Base-by-base conservation (phyloP, 2,329 filamentous ascomycete genomes). In the Clonostachys sp. region DNA sequence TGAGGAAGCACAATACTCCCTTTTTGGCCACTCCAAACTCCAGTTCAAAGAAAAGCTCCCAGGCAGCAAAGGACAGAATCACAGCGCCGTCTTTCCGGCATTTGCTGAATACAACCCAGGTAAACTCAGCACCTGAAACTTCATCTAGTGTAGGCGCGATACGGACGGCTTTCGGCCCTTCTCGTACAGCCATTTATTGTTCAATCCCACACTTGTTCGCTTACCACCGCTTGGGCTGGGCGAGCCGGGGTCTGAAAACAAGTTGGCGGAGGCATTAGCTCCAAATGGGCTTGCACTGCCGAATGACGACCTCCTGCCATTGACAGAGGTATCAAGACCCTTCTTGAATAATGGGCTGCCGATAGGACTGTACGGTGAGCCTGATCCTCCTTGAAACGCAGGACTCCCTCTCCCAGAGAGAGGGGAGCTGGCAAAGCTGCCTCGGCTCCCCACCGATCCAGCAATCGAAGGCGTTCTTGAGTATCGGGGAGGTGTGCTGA, bases 151-250 rank as follows among this genome's bases (percentile, higher is more conserved):
- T 30, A 30, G 24, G 24, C 24, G 24, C 24, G 24, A 30, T 30
- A 30, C 64, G 45, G 75, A 73, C 55, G 77, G 70, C 62, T 83
- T 63, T 62, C 83, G 72, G 57, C 87, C 86, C 68, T 84, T 89
- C 66, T 96, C 90, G 61, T 96, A 97, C 50, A 96, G 67, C 92
- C 92, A 97, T 70, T 94, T 95, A 71, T 84, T 96, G 67, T 92
- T 96, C 61, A 96, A 61, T 1, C 84, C 83, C 45, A 95, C 82
- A 54, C 82, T 91, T 40, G 85, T 84, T 48, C 83, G 79, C 70
- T 87, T 90, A 36, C 78, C 76, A 6, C 74, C 68, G 6, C 70
- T 70, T 1, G 89, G 87, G 53, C 84, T 91, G 2, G 88, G 87
- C 16, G 86, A 85, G 13, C 78, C 75, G 2, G 86, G 82, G n/a